Conservation (phyloP, 177 flowering plant species). For the Tripterygium wilfordii region DNA sequence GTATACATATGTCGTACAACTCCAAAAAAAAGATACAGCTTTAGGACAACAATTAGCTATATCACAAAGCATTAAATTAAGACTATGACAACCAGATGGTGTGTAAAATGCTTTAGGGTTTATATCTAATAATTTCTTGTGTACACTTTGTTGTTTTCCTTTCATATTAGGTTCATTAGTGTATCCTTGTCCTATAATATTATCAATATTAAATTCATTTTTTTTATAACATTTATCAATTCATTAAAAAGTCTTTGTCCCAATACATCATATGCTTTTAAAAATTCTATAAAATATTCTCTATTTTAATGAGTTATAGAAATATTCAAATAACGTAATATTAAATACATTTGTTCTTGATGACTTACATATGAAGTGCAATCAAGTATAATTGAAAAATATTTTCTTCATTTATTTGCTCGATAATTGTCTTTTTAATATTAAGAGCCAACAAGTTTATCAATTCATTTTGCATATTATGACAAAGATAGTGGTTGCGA, state of each 20-base stretch:
- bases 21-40: too few species aligned
- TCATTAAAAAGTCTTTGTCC: constrained; percentile 10
- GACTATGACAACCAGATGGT: constrained; percentile 29
- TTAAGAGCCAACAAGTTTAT: constrained; percentile 3
- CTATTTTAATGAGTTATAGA: constrained; percentile 5
- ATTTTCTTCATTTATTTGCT: constrained; percentile 15
- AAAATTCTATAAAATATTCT: constrained; percentile 14
- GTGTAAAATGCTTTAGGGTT: constrained; percentile 26
- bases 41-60: constrained; percentile 18
- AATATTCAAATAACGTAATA: constrained; percentile 17
- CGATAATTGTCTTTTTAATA: constrained; percentile 11
- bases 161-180: constrained; percentile 25
- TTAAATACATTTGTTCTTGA: constrained; percentile 22
- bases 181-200: constrained; percentile 22
- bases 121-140: constrained; percentile 16
- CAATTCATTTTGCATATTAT: too few species aligned
- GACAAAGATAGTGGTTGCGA: too few species aligned
- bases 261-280: constrained; percentile 8
- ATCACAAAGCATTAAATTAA: constrained; percentile 21
- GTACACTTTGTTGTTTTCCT: constrained; percentile 18
- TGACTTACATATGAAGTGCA: constrained; percentile 20
- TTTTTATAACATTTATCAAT: constrained; percentile 1
- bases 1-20: too few species aligned
- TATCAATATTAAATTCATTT: constrained; percentile 13
- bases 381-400: too few species aligned